Conservation (phyloP, 768 basidiomycete genomes). For the Candolleomyces efflorescens region DNA sequence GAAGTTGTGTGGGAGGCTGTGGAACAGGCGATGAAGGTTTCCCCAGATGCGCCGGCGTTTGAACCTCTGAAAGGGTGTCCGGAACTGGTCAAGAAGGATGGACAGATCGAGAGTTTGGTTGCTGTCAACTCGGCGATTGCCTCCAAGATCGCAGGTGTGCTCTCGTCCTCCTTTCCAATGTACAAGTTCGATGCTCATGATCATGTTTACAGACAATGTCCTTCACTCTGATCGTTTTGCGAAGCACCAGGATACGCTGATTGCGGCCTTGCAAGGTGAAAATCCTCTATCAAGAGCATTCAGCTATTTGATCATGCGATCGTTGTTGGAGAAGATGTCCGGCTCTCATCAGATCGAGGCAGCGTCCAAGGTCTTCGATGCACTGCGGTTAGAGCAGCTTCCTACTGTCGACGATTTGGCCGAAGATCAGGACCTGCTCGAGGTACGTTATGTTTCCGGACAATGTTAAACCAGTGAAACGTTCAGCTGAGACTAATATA, state of each 20-base stretch:
- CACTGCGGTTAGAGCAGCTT: conserved; percentile 43
- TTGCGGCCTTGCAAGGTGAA: conserved; percentile 45
- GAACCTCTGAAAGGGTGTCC: conserved; percentile 57
- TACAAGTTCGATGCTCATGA: neutral
- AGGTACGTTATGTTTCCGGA: conserved; percentile 15
- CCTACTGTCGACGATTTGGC: conserved; percentile 41
- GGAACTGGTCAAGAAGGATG: conserved; percentile 29
- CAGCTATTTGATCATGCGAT: conserved; percentile 59
- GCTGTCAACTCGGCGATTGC: conserved; percentile 52
- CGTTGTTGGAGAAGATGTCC: conserved; percentile 50
- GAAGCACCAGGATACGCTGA: conserved; percentile 42
- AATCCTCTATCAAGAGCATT: conserved; percentile 53
- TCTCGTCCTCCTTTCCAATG: neutral
- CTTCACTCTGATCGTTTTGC: conserved; percentile 42
- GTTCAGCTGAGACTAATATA: neutral
- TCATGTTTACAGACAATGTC: conserved; percentile 53
- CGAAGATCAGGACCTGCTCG: conserved; percentile 27
- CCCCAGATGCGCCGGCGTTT: conserved; percentile 11
- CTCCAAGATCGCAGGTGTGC: conserved; percentile 62
- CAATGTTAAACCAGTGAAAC: neutral
- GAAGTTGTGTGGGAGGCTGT: conserved; percentile 72
- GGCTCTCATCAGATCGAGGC: conserved; percentile 57
- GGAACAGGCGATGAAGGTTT: conserved; percentile 22
- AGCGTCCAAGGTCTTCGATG: conserved; percentile 42
- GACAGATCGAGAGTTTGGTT: conserved; percentile 41